Evolutionary conservation across 2,329 filamentous ascomycete genomes (phyloP), one percentile per base, ranked within the genome.

Genomic region (Ophiostoma australiae): DNA sequence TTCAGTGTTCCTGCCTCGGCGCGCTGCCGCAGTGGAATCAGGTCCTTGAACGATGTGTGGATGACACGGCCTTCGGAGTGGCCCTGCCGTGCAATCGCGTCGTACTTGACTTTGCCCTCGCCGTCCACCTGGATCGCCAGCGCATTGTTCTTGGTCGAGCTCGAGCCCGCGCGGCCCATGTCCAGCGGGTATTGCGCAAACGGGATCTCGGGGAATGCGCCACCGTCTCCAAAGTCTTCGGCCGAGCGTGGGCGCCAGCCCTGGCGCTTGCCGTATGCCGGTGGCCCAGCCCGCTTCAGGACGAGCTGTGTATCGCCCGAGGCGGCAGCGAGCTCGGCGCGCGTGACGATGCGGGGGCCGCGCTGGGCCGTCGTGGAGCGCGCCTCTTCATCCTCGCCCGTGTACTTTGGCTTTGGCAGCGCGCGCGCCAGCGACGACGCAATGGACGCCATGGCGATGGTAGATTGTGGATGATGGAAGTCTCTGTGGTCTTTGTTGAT

Each of bases 211-310:
- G 72, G 72, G 35, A 73, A 73, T 41, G 72, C 93, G 76, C 95
- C 95, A 74, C 95, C 95, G 84, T 98, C 94, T 76, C 92, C 94
- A 81, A 94, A 99, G 80, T 99, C 95, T 78, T 97, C 94, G 74
- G 91, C 88, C 58, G 86, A 86, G 77, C 94, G 90, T 41, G 95
- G 95, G 75, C 95, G 89, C 95, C 95, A 99, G 86, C 91, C 92
- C 79, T 88, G 81, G 77, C 95, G 90, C 79, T 93, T 90, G 68
- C 92, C 92, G 76, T 98, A 99, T 0, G 93, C 85, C 11, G 95
- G 95, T 72, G 94, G 68, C 10, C 68, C 68, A 11, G 82, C 78
- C 72, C 89, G 87, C 82, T 91, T 91, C 72, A 97, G 80, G 23
- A 96, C 91, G 75, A 98, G 85, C 80, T 97, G 93, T 55, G 89